Evolutionary conservation across 2,329 filamentous ascomycete species (phyloP), one percentile per base, ranked within the genome.

Genomic region (Cordyceps militaris): DNA sequence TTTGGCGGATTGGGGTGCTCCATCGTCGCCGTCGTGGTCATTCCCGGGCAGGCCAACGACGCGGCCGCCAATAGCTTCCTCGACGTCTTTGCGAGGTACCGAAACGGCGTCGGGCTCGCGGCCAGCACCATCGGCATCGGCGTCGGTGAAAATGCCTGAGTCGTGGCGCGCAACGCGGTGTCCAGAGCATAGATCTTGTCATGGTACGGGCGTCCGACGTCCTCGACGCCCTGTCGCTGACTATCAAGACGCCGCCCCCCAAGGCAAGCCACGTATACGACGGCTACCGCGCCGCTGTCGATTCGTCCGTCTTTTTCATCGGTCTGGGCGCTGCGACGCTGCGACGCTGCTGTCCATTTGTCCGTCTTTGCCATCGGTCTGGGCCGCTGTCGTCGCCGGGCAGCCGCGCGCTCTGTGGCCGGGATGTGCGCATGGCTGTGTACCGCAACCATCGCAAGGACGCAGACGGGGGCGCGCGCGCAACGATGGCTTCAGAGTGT

Each of bases 21-120:
- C n/a, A n/a, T n/a, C n/a, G n/a, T n/a, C n/a, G n/a, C n/a, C n/a
- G n/a, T n/a, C n/a, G n/a, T n/a, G n/a, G n/a, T n/a, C n/a, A n/a
- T n/a, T n/a, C 59, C 63, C 1, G 67, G 65, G 1, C 74, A 76
- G 60, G 64, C 69, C 51, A 75, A 73, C 59, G 78, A 78, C 60
- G 64, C 67, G 10, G 69, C 72, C 1, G 74, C 67, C n/a, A 77
- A 76, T 60, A 65, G 68, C 6, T 78, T 71, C 63, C 64, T 74
- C 51, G 70, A 76, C 36, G 64, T 67, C 3, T 68, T 77, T 42
- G 70, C 66, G 11, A 66, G 67, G 8, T 71, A 71, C 50, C 70
- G 75, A 11, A 63, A 64, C 4, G 43, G 50, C 1, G 60, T 60
- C 13, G 56, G 56, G 1, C 26, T 44, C 3, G 21, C 36, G 3